Evolutionary conservation across 2,329 filamentous ascomycete genomes (phyloP).

Genomic region (Cylindrodendrum hubeiense): DNA sequence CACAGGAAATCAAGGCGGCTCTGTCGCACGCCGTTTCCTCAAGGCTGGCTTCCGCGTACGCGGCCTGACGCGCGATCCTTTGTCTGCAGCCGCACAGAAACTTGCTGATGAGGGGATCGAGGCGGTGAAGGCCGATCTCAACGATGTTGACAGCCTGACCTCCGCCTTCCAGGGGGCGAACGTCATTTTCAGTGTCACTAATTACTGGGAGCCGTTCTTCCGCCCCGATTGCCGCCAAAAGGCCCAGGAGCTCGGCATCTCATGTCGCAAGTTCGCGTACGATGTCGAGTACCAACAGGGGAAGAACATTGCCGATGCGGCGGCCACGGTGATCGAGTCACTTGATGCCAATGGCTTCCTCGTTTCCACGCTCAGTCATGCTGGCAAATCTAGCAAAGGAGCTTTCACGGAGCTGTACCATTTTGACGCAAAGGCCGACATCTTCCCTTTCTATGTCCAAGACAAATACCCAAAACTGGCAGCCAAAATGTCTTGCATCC

Average conservation of each 20-base stretch:
- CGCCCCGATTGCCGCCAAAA: slow-evolving; percentile 55
- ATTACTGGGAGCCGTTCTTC: slow-evolving; percentile 67
- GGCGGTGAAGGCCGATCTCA: slow-evolving; percentile 58
- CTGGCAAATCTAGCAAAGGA: slow-evolving; percentile 59
- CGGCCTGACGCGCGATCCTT: slow-evolving; percentile 59
- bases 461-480: slow-evolving; percentile 58
- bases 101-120: slow-evolving; percentile 58
- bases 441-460: slow-evolving; percentile 60
- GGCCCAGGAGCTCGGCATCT: slow-evolving; percentile 54
- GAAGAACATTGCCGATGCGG: slow-evolving; percentile 65
- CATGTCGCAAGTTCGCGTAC: slow-evolving; percentile 58
- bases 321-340: slow-evolving; percentile 53
- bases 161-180: slow-evolving; percentile 60
- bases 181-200: slow-evolving; percentile 66
- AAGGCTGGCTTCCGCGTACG: slow-evolving; percentile 58
- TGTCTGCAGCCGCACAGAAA: slow-evolving; percentile 54
- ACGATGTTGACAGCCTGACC: slow-evolving; percentile 46
- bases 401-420: slow-evolving; percentile 63
- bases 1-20: slow-evolving; percentile 65
- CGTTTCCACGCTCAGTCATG: slow-evolving; percentile 64
- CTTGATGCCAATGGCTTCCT: slow-evolving; percentile 63
- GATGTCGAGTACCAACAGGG: slow-evolving; percentile 58
- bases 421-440: slow-evolving; percentile 65
- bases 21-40: slow-evolving; percentile 62
- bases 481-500: slow-evolving; percentile 63